These are phyloP conservation scores for Begonia loranthoides DNA, from an alignment of 306 rosid species.

Conservation along the genomic window DNA sequence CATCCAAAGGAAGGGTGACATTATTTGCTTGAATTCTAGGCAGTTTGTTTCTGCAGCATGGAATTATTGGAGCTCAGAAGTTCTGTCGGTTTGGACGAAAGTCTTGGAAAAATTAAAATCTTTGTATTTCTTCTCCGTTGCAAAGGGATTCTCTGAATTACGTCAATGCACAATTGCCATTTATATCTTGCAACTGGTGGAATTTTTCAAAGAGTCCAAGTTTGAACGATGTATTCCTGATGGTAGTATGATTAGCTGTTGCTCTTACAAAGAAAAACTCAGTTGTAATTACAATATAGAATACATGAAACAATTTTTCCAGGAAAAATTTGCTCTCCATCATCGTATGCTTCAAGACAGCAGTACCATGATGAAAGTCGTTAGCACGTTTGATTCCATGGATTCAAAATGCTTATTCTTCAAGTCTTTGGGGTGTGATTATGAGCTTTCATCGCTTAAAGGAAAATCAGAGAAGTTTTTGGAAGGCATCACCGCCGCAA, in stretches of 20 bases:
- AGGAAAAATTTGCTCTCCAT: constrained; percentile 28
- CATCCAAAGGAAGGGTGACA: constrained; percentile 19
- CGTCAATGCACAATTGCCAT: constrained; percentile 20
- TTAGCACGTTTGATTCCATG: constrained; percentile 34
- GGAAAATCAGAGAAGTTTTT: constrained; percentile 31
- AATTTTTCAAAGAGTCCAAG: constrained; percentile 20
- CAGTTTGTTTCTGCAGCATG: constrained; percentile 21
- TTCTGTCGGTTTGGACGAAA: constrained; percentile 20
- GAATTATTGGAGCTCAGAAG: constrained; percentile 35
- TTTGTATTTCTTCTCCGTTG: constrained; percentile 17
- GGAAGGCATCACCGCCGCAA: constrained; percentile 33
- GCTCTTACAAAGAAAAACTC: not conserved
- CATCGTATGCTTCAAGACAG: constrained; percentile 22
- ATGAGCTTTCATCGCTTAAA: constrained; percentile 44
- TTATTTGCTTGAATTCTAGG: constrained; percentile 13
- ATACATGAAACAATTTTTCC: constrained; percentile 24
- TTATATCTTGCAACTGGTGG: constrained; percentile 25
- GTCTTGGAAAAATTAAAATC: constrained; percentile 28
- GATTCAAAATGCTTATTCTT: constrained; percentile 39
- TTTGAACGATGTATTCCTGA: constrained; percentile 4
- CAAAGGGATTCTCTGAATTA: constrained; percentile 7
- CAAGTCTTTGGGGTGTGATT: constrained; percentile 20
- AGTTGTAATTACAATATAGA: constrained; percentile 6
- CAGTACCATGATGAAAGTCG: constrained; percentile 42
- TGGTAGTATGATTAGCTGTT: too few species aligned